Evolutionary conservation across 1,284 basidiomycete species (phyloP), one percentile per base, ranked within the genome.

Genomic region (Moesziomyces antarcticus): DNA sequence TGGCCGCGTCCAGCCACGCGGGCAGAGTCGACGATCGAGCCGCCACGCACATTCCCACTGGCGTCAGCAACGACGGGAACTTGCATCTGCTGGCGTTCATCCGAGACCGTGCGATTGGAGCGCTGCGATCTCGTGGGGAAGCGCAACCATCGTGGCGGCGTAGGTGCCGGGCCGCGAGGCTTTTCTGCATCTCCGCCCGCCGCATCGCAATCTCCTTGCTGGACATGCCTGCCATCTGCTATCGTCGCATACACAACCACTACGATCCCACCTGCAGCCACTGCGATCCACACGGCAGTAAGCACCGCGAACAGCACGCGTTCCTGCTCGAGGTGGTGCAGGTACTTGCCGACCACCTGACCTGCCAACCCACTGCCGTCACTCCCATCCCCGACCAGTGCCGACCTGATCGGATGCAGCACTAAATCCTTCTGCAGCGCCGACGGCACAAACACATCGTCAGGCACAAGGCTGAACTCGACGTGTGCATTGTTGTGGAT

Each of bases 401-500:
- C 62, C 27, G 56, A 22, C 47, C 49, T 52, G 50, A 78, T 57
- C n/a, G 66, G 65, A 51, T 42, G 5, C 44, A 78, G 27, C n/a
- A 91, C 89, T 78, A 93, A 91, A 75, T 92, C 86, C 56, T 93
- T 89, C 5, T 89, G 86, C 1, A 85, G 83, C 9, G 89, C 89
- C 0, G 91, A 92, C 48, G 97, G 87, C 44, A 93, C 87, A 57
- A 98, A 89, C 41, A 91, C 88, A 59, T 88, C 88, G 50, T 90
- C 85, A 58, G 92, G 90, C 42, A 97, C 88, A 37, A 87, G 88
- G 0, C 92, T 90, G 53, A 97, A 88, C 72, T 92, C 86, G 71
- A 97, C 87, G 48, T 89, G 86, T 41, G 95, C 90, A 83, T 96
- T 94, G 72, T 94, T 87, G 77, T 95, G 91, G 66, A 98, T 87